Conservation (phyloP, 345 rosid species). For the rapeseed (Brassica napus) region Da-Ae NC_063436.1:5664501-5665000, state of each 20-base stretch:
- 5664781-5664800: slow-evolving; percentile 80
- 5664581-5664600: slow-evolving; percentile 92
- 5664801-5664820: background rate
- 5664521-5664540: slow-evolving; percentile 83
- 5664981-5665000: slow-evolving; percentile 78
- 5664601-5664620: slow-evolving; percentile 82
- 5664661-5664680: slow-evolving; percentile 87
- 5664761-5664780: slow-evolving; percentile 85
- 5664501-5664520: slow-evolving; percentile 80
- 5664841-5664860: background rate
- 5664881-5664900: slow-evolving; percentile 78
- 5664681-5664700: slow-evolving; percentile 75
- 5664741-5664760: slow-evolving; percentile 96
- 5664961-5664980: slow-evolving; percentile 70
- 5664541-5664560: slow-evolving; percentile 90
- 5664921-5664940: slow-evolving; percentile 56
- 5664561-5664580: slow-evolving; percentile 74
- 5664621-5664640: slow-evolving; percentile 88
- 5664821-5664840: slow-evolving; percentile 13
- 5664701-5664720: slow-evolving; percentile 97
- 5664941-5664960: slow-evolving; percentile 66
- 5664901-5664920: slow-evolving; percentile 78
- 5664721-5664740: slow-evolving; percentile 98
- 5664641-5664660: slow-evolving; percentile 89
- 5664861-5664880: slow-evolving; percentile 1